These are phyloP conservation scores for Acorus gramineus DNA, from an alignment of 106 monocot species.

Conservation along the genomic window DNA sequence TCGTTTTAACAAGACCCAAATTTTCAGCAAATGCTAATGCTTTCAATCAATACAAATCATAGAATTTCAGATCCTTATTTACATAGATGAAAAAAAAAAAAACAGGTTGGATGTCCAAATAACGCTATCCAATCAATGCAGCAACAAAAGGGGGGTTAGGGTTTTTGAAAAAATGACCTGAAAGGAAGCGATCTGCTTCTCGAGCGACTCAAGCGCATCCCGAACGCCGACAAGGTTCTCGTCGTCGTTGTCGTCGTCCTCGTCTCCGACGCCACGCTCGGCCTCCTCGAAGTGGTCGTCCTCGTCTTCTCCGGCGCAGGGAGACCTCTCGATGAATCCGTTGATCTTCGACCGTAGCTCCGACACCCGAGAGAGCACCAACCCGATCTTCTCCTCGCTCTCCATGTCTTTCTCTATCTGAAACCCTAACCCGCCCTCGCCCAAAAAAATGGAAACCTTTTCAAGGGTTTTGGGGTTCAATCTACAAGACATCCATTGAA, in stretches of 20 bases:
- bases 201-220: slow-evolving; percentile 8
- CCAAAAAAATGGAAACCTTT: too few species aligned
- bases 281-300: too few species aligned
- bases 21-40: too few species aligned
- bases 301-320: neutral
- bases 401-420: neutral
- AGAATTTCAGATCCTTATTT: too few species aligned
- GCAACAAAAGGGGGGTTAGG: too few species aligned
- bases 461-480: neutral
- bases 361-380: slow-evolving; percentile 2
- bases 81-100: neutral
- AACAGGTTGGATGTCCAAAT: neutral
- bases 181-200: slow-evolving; percentile 5
- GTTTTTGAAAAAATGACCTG: slow-evolving; percentile 1
- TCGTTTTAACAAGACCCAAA: too few species aligned
- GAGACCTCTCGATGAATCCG: neutral
- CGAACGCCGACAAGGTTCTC: neutral
- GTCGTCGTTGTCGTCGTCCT: neutral
- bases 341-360: slow-evolving; percentile 5
- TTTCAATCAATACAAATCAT: too few species aligned
- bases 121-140: neutral
- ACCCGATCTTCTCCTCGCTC: slow-evolving; percentile 8
- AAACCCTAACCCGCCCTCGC: neutral
- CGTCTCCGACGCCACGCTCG: neutral
- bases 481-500: neutral